Percentiles rank a stretch among this genome's conserved stretches.
Evolutionary conservation across 139 green algal species (phyloP).

Genomic region (Chlorella vulgaris): DNA sequence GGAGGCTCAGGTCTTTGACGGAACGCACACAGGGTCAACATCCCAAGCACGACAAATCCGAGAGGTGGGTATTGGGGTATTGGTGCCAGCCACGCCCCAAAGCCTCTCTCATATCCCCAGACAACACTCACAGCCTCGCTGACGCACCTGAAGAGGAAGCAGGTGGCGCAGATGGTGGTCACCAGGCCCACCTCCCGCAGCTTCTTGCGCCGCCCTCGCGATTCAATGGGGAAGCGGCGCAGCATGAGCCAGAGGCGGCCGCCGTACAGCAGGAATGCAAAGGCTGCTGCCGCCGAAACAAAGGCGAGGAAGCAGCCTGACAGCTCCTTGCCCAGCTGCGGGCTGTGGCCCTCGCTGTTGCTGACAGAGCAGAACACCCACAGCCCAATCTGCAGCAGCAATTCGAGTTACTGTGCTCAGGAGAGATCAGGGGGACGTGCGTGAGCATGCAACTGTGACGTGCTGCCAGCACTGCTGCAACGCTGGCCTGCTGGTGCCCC

Average conservation of each 20-base stretch:
- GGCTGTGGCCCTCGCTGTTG: neutral
- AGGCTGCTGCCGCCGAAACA: constrained; percentile 79
- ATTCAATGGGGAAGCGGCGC: constrained; percentile 95
- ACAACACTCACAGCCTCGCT: neutral
- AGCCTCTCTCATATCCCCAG: no score
- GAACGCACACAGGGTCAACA: no score
- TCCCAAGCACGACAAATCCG: no score
- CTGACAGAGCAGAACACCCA: constrained; percentile 36
- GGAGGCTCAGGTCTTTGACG: neutral
- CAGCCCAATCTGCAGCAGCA: constrained; percentile 39
- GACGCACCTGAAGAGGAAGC: constrained; percentile 81
- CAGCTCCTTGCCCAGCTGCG: constrained; percentile 36
- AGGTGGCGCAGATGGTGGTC: constrained; percentile 90
- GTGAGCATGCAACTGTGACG: neutral
- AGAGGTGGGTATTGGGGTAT: no score
- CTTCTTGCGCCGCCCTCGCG: constrained; percentile 92
- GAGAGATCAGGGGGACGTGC: neutral
- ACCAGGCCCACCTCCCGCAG: constrained; percentile 94
- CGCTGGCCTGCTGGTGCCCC: neutral
- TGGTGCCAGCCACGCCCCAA: no score
- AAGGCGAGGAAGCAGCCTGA: constrained; percentile 71
- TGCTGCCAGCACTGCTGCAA: neutral
- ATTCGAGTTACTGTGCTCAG: no score
- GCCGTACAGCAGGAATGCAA: constrained; percentile 95
- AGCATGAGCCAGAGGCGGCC: constrained; percentile 94